Conservation (phyloP, 257 asterid species). For the Lantana camara region DNA sequence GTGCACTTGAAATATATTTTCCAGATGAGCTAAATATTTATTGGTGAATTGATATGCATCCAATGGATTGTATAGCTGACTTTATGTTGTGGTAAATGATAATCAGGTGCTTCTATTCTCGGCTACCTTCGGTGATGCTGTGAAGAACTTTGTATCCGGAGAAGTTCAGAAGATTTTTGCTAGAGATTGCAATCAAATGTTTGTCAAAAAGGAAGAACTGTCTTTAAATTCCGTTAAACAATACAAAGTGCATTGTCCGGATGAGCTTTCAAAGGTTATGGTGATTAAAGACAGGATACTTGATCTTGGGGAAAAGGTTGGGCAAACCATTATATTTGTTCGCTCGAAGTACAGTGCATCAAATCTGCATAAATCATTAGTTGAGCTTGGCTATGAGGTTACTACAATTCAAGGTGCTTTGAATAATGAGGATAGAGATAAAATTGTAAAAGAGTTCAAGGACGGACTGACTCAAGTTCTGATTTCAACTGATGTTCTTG, state of each 20-base stretch:
- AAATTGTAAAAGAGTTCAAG: slow-evolving; percentile 78
- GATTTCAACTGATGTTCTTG: slow-evolving; percentile 88
- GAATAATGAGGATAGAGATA: slow-evolving; percentile 68
- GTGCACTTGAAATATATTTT: background rate
- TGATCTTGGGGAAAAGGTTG: slow-evolving; percentile 86
- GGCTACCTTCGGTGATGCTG: slow-evolving; percentile 52
- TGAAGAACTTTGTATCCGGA: slow-evolving; percentile 60
- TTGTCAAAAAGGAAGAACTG: slow-evolving; percentile 55
- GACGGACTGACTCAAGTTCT: slow-evolving; percentile 91
- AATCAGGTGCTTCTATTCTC: slow-evolving; percentile 46
- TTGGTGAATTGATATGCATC: background rate
- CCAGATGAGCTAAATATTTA: background rate
- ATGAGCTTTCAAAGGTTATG: slow-evolving; percentile 75
- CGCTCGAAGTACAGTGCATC: slow-evolving; percentile 52
- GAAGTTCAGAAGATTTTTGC: slow-evolving; percentile 49
- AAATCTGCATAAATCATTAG: slow-evolving; percentile 60
- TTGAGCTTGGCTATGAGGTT: slow-evolving; percentile 71
- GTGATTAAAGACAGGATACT: slow-evolving; percentile 82
- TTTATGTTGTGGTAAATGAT: slow-evolving; percentile 22
- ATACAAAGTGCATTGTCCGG: slow-evolving; percentile 84
- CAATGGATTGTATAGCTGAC: slow-evolving; percentile 6
- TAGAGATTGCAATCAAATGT: slow-evolving; percentile 75
- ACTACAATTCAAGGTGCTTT: slow-evolving; percentile 92
- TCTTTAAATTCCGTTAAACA: slow-evolving; percentile 54
- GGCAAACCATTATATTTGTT: slow-evolving; percentile 88